phyloP scores from a whole-genome alignment of 768 basidiomycete species.

The Pleurotus giganteus region DNA sequence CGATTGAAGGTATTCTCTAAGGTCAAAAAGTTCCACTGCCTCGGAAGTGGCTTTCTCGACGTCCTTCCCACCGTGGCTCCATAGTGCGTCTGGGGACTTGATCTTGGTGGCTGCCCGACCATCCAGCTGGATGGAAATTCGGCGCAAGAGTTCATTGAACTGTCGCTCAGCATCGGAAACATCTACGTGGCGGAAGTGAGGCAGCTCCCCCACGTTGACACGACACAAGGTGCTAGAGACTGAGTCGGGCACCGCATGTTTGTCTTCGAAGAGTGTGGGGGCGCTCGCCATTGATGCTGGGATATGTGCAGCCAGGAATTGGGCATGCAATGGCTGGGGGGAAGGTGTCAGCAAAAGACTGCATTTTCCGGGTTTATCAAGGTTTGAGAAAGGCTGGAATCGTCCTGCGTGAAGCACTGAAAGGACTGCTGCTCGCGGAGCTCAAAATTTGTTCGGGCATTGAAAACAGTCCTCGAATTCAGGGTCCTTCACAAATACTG shows the following conservation, averaged over 20 bases:
- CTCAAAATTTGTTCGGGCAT: too few species aligned
- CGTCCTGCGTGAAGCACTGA: too few species aligned
- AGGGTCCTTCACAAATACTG: too few species aligned
- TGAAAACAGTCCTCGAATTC: too few species aligned
- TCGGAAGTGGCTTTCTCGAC: conserved; percentile 32
- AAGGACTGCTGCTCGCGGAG: too few species aligned
- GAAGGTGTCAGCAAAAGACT: conserved; percentile 1
- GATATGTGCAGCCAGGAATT: background rate
- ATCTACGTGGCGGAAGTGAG: conserved; percentile 37
- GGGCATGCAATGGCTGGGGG: background rate
- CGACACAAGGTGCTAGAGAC: background rate
- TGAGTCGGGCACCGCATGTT: conserved; percentile 7
- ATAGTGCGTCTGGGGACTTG: conserved; percentile 6
- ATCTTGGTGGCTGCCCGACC: background rate
- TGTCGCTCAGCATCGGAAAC: conserved; percentile 48
- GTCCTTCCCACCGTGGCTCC: conserved; percentile 37
- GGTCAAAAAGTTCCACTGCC: conserved; percentile 47
- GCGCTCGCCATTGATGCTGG: conserved; percentile 7
- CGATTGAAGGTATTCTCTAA: conserved; percentile 64
- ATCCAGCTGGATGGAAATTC: conserved; percentile 26
- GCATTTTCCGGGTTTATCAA: background rate
- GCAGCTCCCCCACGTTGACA: conserved; percentile 1
- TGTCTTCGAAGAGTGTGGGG: conserved; percentile 27
- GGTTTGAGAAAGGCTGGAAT: too few species aligned
- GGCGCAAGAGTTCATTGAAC: conserved; percentile 55